Evolutionary conservation across 202 grass and related monocot genomes (phyloP), one percentile per base, ranked within the genome.

Genomic region (Brachypodium distachyon): DNA sequence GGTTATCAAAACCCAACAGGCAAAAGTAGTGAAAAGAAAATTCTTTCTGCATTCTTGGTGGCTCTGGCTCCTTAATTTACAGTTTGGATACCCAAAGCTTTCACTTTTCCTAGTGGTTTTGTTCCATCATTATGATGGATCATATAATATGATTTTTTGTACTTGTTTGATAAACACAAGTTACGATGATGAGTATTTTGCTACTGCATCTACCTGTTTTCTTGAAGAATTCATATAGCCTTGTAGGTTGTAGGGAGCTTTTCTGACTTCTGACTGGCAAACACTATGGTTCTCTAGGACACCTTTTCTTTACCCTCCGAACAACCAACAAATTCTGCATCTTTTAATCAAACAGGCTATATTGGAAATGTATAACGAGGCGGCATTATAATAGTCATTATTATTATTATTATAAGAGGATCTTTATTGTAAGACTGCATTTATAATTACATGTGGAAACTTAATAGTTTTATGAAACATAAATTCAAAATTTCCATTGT

Each of bases 31-130:
- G 49, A 73, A 56, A 73, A 84, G 60, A 77, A 67, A 77, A 81
- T 87, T 57, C 39, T 38, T 86, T 70, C 50, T 81, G 69, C 25
- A 70, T 82, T 83, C 51, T 72, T 89, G 80, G 78, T 93, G 73
- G 74, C 27, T 83, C 49, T 50, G 40, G 53, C 34, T 19, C 42
- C 68, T 53, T 79, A 74, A 34, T 68, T 83, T 74, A 79, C 51
- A 87, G 60, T 68, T 22, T 3, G 26, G 52, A 68, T 83, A 34
- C 80, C 71, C 51, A 28, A 87, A 78, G 42, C 51, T 44, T 73
- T 52, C 31, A 74, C 74, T 61, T 83, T 87, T 68, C 36, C 43
- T 74, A 83, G 85, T 79, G 73, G 50, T 67, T 67, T 78, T 78
- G 53, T 66, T 78, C 69, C 67, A 72, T 76, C 31, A 65, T 72